Percentiles rank a stretch among this genome's conserved stretches.
Evolutionary conservation across 352 stramenopile species (phyloP).

Genomic region (Globisporangium yorkense): DNA sequence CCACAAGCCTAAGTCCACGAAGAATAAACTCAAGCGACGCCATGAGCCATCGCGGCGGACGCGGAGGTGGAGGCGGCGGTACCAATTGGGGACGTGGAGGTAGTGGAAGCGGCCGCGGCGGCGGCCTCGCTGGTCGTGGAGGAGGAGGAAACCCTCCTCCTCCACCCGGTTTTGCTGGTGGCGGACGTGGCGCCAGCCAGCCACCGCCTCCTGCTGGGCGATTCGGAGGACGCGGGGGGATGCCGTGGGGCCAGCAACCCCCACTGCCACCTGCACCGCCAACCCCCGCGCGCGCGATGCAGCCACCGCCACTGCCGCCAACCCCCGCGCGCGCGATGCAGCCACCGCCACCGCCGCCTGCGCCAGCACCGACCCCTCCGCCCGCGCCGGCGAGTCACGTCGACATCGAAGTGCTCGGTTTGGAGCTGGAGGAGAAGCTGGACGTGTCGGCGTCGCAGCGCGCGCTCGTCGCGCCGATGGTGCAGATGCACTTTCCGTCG

Average conservation of each 20-base stretch:
- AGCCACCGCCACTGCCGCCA: background rate
- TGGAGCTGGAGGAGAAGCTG: conserved; percentile 38
- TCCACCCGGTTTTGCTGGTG: background rate
- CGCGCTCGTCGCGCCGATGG: conserved; percentile 26
- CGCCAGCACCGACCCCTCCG: background rate
- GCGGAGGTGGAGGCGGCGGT: background rate
- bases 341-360: background rate
- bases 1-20: background rate
- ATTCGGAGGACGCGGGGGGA: background rate
- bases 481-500: conserved; percentile 37
- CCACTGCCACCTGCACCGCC: background rate
- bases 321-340: background rate
- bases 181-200: conserved; percentile 2
- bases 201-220: background rate
- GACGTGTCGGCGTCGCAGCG: conserved; percentile 11
- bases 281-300: background rate
- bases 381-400: background rate
- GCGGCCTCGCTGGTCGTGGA: conserved; percentile 5
- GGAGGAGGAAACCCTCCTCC: background rate
- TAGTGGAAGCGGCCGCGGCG: conserved; percentile 13
- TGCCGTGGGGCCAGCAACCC: background rate
- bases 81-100: conserved; percentile 4
- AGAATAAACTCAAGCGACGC: background rate
- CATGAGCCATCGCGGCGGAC: conserved; percentile 4
- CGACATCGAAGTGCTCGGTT: conserved; percentile 10